These are phyloP conservation scores for Pichia rugopelliculosa DNA, from an alignment of 805 yeast species.

Conservation along the genomic window DNA sequence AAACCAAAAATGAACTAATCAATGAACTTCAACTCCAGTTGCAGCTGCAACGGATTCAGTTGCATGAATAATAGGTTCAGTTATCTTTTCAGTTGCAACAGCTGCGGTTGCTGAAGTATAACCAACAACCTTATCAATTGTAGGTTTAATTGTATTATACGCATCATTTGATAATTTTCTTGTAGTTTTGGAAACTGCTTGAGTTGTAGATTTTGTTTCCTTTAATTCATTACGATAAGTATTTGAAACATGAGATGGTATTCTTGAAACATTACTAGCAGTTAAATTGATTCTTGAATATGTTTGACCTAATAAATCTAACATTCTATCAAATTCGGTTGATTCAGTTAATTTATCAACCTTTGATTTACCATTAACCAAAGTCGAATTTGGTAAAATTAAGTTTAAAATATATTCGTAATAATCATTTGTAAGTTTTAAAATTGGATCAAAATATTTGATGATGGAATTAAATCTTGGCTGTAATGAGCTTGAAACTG, in stretches of 20 bases:
- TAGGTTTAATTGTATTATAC: conserved; percentile 26
- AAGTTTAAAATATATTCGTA: conserved; percentile 23
- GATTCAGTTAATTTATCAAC: conserved; percentile 4
- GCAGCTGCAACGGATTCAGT: conserved; percentile 5
- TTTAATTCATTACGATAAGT: conserved; percentile 26
- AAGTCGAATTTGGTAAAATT: conserved; percentile 19
- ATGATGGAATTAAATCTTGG: not conserved
- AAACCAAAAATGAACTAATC: not conserved
- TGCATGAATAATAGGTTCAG: not conserved
- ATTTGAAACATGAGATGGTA: conserved; percentile 27
- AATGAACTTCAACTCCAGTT: conserved; percentile 28
- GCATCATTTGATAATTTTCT: conserved; percentile 32
- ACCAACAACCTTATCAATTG: conserved; percentile 23
- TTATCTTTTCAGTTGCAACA: not conserved
- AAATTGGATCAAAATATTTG: conserved; percentile 20
- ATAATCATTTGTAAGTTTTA: conserved; percentile 25
- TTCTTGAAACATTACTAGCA: conserved; percentile 21
- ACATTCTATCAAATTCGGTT: conserved; percentile 24
- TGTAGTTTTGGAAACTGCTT: conserved; percentile 32
- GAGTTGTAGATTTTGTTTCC: conserved; percentile 24
- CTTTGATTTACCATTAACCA: conserved; percentile 11
- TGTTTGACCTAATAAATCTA: conserved; percentile 20
- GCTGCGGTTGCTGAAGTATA: conserved; percentile 2
- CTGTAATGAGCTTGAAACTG: not conserved
- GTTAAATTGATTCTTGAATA: conserved; percentile 23